Conservation (phyloP, 139 green algal genomes). For the Micromonas commoda region DNA sequence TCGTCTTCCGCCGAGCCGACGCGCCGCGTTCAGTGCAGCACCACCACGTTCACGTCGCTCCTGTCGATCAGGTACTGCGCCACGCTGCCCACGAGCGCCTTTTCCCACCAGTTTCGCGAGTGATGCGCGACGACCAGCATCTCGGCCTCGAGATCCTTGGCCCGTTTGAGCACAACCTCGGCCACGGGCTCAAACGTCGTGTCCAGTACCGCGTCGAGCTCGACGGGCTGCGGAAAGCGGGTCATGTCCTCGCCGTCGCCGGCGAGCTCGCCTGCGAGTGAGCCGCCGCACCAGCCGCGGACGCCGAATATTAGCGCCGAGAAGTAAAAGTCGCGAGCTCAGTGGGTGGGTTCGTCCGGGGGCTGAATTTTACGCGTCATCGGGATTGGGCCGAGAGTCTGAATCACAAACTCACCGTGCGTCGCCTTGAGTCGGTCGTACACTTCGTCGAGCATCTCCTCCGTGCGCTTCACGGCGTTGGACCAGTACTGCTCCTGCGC, state of each 20-base stretch:
- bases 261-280: background rate
- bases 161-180: background rate
- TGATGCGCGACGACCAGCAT: constrained; percentile 2
- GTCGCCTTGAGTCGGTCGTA: background rate
- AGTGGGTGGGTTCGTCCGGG: no score
- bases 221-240: background rate
- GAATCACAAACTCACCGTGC: background rate
- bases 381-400: no score
- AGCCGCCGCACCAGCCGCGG: background rate
- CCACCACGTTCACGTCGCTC: background rate
- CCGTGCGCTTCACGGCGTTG: background rate
- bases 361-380: no score
- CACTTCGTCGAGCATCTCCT: constrained; percentile 1
- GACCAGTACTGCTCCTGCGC: background rate
- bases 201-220: background rate
- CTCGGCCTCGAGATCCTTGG: background rate
- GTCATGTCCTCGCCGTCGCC: background rate
- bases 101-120: background rate
- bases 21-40: background rate
- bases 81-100: background rate
- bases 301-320: no score
- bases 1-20: no score
- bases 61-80: background rate
- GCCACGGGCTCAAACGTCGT: background rate
- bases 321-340: no score